Base-by-base conservation (phyloP, 805 yeast genomes). In the Saturnispora ahearnii region DNA sequence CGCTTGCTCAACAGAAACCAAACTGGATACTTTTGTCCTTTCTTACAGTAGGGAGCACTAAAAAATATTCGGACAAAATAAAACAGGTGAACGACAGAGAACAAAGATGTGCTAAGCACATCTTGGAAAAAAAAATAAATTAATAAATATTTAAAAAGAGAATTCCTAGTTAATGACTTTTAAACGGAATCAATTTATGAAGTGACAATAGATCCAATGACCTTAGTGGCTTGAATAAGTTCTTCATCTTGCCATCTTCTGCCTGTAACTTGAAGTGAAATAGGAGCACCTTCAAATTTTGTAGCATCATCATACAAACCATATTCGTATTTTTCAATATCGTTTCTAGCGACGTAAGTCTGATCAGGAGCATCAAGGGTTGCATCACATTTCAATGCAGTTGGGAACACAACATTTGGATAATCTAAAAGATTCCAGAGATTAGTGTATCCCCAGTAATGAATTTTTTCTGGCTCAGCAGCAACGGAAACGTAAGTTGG, bases 371-470 rank as follows among this genome's bases (percentile, higher is more conserved):
- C 30, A 43, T 81, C 85, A 22, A 72, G 50, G 6, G 54, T 52
- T 30, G 81, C 77, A 57, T 79, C 84, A 58, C 72, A 81, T 57
- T 63, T 69, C 51, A 78, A 63, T 4, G 81, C 76, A 4, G 82
- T 73, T 56, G 82, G 84, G 65, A 80, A 68, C 1, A 72, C 68
- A 50, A 79, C 77, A 37, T 78, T 74, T n/a, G 89, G 87, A 57
- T 76, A 73, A 62, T 84, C 90, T 52, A 82, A 62, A 49, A 82
- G 58, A 63, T 84, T 83, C 78, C 80, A 82, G 53, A 81, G 69
- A 1, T 83, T 69, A 13, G 87, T 80, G 69, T 84, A 84, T 1
- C 86, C 81, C 87, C 88, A 84, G 65, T 81, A 81, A 58, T 75
- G 74, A 10, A 79, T 68, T 22, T 73, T 72, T 46, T 74, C 79